Conservation (phyloP, 305 asterid species). For the Plantago coronopus region DNA sequence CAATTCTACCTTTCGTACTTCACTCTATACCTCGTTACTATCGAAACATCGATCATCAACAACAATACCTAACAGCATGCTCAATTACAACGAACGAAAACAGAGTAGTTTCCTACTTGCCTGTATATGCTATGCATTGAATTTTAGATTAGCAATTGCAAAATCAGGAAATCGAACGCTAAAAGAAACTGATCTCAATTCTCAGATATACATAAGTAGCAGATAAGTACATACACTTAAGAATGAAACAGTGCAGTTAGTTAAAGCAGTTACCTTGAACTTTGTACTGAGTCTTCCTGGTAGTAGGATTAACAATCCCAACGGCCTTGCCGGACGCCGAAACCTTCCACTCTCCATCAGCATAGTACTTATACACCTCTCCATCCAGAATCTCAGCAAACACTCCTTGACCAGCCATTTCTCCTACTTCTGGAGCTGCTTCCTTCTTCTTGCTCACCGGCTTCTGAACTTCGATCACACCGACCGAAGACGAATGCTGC, state of each 20-base stretch:
- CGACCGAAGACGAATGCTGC: slow-evolving; percentile 4
- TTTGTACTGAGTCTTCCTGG: slow-evolving; percentile 78
- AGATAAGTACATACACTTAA: background rate
- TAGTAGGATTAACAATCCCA: slow-evolving; percentile 73
- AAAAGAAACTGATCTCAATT: background rate
- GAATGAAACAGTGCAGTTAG: background rate
- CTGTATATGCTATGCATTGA: too few relatives aligned
- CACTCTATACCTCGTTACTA: background rate
- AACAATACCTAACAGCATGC: background rate
- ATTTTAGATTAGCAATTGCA: too few relatives aligned
- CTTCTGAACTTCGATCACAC: slow-evolving; percentile 16
- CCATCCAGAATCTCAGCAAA: slow-evolving; percentile 76
- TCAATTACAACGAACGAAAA: too few relatives aligned
- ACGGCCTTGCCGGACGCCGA: slow-evolving; percentile 78
- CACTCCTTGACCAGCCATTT: slow-evolving; percentile 78
- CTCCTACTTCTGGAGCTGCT: slow-evolving; percentile 4
- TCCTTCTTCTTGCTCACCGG: background rate
- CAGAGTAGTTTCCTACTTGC: too few relatives aligned
- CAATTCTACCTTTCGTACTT: background rate
- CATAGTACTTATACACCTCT: slow-evolving; percentile 73
- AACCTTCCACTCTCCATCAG: slow-evolving; percentile 82
- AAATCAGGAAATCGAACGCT: background rate
- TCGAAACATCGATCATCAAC: background rate
- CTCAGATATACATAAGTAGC: background rate
- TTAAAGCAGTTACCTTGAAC: slow-evolving; percentile 64